A percentile compares a stretch with the other conserved stretches of the same genome.
Evolutionary conservation across 805 yeast genomes (phyloP).

Genomic region (Suhomyces vadensis): DNA sequence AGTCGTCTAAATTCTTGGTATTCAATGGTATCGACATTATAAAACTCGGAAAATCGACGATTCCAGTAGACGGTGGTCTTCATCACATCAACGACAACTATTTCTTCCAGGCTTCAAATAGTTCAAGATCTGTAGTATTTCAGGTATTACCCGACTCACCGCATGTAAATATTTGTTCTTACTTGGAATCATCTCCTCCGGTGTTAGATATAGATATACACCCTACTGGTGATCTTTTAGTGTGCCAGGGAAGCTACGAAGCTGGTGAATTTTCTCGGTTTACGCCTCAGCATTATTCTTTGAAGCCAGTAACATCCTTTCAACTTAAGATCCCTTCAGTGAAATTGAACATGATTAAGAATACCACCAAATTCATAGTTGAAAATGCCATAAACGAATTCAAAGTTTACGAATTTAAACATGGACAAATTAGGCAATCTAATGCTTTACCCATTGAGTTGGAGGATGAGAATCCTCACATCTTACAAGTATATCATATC

Average conservation of each 20-base stretch:
- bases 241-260: conserved; percentile 38
- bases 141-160: conserved; percentile 27
- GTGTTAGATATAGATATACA: conserved; percentile 24
- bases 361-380: not conserved
- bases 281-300: not conserved
- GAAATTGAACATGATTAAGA: not conserved
- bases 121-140: conserved; percentile 34
- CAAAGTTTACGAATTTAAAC: not conserved
- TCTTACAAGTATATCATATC: not conserved
- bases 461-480: no score
- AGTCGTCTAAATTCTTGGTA: not conserved
- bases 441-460: no score
- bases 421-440: not conserved
- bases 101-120: conserved; percentile 32
- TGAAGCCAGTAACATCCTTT: not conserved
- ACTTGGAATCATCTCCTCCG: conserved; percentile 32
- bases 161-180: conserved; percentile 22
- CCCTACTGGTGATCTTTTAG: conserved; percentile 14
- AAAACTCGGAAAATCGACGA: conserved; percentile 30
- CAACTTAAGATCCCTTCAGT: not conserved
- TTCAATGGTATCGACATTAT: conserved; percentile 21
- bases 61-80: conserved; percentile 23
- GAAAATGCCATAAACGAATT: not conserved
- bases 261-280: conserved; percentile 29
- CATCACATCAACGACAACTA: conserved; percentile 26